Evolutionary conservation across 805 yeast species (phyloP).

Genomic region (Zygotorulaspora florentina): DNA sequence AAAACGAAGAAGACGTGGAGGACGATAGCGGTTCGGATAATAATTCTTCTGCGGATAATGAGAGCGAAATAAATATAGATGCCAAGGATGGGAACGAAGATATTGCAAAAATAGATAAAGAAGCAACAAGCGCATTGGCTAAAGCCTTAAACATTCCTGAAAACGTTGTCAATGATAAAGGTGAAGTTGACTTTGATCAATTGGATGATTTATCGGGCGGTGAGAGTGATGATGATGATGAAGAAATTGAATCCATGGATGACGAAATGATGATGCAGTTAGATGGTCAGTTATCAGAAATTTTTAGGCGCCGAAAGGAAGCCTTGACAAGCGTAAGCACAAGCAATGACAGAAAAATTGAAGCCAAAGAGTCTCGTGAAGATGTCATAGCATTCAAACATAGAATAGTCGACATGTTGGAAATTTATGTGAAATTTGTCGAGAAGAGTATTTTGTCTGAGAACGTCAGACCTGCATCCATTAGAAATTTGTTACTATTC

Average conservation of each 20-base stretch:
- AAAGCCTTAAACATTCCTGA: constrained; percentile 66
- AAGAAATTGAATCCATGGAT: constrained; percentile 80
- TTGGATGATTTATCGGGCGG: constrained; percentile 41
- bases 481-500: constrained; percentile 35
- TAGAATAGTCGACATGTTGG: constrained; percentile 73
- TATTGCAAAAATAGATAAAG: constrained; percentile 45
- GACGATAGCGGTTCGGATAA: constrained; percentile 26
- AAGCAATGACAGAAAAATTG: constrained; percentile 66
- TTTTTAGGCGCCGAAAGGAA: constrained; percentile 77
- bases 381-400: constrained; percentile 75
- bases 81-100: constrained; percentile 38
- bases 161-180: constrained; percentile 39
- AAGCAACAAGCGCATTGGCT: constrained; percentile 62
- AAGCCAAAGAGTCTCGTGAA: constrained; percentile 73
- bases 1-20: constrained; percentile 33
- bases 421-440: constrained; percentile 51
- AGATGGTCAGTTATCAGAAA: constrained; percentile 76
- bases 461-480: background rate
- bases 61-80: constrained; percentile 30
- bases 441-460: constrained; percentile 17
- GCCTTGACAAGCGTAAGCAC: constrained; percentile 52
- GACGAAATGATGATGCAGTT: constrained; percentile 96
- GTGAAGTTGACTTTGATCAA: constrained; percentile 45
- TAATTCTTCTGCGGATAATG: constrained; percentile 30
- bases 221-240: constrained; percentile 49